Conservation (phyloP, 306 rosid species). For the Quercus rubra region DNA sequence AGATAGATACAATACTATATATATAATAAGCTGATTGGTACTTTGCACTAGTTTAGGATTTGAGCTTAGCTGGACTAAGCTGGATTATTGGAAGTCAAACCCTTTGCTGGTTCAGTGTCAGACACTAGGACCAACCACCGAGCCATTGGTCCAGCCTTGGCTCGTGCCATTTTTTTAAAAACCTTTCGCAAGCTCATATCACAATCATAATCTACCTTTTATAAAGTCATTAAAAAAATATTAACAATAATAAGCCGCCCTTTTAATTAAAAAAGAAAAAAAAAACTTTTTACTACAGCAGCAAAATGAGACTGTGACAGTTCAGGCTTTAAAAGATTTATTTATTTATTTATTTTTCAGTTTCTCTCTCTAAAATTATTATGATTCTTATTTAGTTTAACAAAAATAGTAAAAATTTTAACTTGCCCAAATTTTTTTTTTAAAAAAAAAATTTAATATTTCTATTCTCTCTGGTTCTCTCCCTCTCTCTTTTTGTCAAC, state of each 20-base stretch:
- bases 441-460: background rate
- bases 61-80: slow-evolving; percentile 46
- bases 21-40: background rate
- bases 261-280: background rate
- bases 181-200: background rate
- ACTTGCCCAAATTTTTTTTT: background rate
- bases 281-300: background rate
- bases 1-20: background rate
- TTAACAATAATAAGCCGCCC: too few species aligned
- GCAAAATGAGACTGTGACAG: background rate
- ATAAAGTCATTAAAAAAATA: background rate
- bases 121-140: background rate
- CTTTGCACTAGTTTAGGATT: background rate
- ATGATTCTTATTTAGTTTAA: background rate
- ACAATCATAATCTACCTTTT: background rate
- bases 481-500: slow-evolving; percentile 41
- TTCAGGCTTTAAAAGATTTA: too few species aligned
- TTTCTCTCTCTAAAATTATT: background rate
- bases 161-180: background rate
- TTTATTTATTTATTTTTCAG: too few species aligned
- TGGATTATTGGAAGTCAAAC: slow-evolving; percentile 51
- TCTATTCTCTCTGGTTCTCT: background rate
- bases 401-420: background rate
- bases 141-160: background rate
- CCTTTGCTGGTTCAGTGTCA: slow-evolving; percentile 10